Evolutionary conservation across 495 filamentous ascomycete genomes (phyloP), one percentile per base, ranked within the genome.

Genomic region (Lichenothelia convexa): DNA sequence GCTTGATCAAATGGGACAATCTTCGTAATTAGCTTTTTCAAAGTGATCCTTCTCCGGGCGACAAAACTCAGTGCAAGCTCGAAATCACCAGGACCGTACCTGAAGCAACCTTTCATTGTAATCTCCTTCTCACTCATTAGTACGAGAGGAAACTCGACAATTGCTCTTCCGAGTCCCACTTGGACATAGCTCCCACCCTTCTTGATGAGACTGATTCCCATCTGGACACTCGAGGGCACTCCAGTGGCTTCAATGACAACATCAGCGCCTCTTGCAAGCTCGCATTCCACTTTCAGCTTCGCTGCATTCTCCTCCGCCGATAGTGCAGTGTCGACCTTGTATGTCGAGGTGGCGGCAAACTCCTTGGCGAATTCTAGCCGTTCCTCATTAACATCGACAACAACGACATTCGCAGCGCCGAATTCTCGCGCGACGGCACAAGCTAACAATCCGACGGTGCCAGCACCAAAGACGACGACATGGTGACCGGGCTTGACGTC

Each of bases 221-320:
- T 23, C 27, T 44, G 44, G n/a, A 44, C 36, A 27, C 41, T 39
- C 3, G 35, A 17, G 12, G 34, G 35, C 2, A 36, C 44, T 5
- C 44, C 44, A 1, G 44, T 44, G 19, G 34, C 36, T n/a, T 46
- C 44, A 20, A 46, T 23, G 5, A 44, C 35, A n/a, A 44, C 31
- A 32, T 46, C 41, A 4, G 44, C 35, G 12, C 44, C 44, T 22
- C 40, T 35, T 5, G 19, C 39, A 11, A 45, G 34, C 3, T 18
- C 27, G 30, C 30, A 38, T 5, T 37, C n/a, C 21, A 32, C 19
- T 13, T 38, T 42, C 18, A 45, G 13, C 7, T 27, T 6, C n/a
- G 13, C 35, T 2, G 41, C 40, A 18, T 38, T 35, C 17, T 36
- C 27, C 27, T 38, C n/a, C n/a, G n/a, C n/a, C n/a, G n/a, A n/a